These are phyloP conservation scores for Epichloe brachyelytri DNA, from an alignment of 2,329 filamentous ascomycete genomes.

Conservation along the genomic window DNA sequence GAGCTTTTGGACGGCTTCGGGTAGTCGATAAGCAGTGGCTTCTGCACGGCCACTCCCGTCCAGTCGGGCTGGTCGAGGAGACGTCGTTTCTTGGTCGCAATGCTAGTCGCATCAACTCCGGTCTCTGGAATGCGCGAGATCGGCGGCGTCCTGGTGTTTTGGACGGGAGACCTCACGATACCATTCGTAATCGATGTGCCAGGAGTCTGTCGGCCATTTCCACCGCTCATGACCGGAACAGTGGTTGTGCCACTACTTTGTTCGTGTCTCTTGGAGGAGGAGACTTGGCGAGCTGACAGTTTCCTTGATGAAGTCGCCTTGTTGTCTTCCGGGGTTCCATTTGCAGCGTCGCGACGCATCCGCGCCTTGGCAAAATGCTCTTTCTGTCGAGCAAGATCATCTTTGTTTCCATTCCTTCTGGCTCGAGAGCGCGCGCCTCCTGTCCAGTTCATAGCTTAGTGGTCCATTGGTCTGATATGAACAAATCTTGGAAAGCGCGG, in stretches of 20 bases:
- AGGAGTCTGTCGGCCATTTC: not conserved
- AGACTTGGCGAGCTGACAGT: not conserved
- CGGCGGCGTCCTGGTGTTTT: not conserved
- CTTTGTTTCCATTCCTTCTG: constrained; percentile 19
- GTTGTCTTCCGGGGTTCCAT: not conserved
- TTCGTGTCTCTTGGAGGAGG: not conserved
- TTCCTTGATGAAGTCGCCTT: not conserved
- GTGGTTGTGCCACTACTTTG: no score
- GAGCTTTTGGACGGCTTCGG: constrained; percentile 7
- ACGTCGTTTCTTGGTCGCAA: constrained; percentile 13
- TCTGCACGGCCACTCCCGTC: constrained; percentile 20
- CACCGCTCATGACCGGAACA: not conserved
- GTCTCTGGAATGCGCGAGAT: not conserved
- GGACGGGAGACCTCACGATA: not conserved
- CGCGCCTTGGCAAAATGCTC: constrained; percentile 26
- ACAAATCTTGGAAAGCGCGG: not conserved
- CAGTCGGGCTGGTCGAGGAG: constrained; percentile 18
- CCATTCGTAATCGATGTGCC: not conserved
- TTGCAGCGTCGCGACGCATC: constrained; percentile 5
- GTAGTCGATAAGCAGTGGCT: constrained; percentile 13
- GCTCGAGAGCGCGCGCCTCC: constrained; percentile 24
- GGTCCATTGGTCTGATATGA: not conserved
- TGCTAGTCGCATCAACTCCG: not conserved
- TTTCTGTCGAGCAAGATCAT: constrained; percentile 22
- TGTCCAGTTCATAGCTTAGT: constrained; percentile 28